Conservation (phyloP, 768 basidiomycete species). For the Boletus edulis region DNA sequence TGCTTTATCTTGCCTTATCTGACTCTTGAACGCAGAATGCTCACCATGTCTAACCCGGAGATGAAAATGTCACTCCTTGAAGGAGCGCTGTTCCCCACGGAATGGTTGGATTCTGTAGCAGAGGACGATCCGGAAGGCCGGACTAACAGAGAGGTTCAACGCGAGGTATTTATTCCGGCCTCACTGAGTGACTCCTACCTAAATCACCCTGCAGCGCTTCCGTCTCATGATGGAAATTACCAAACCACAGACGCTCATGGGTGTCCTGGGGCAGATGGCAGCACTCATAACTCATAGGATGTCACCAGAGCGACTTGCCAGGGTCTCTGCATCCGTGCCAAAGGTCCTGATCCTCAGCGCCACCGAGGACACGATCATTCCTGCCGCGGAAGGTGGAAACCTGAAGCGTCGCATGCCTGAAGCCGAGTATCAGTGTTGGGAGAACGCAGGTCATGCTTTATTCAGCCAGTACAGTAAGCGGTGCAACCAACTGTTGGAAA, state of each 20-base stretch:
- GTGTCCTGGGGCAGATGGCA: slow-evolving; percentile 69
- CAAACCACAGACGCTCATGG: slow-evolving; percentile 56
- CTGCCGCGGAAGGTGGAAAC: slow-evolving; percentile 45
- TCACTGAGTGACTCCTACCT: not conserved
- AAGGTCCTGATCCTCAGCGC: slow-evolving; percentile 70
- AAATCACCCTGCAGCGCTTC: slow-evolving; percentile 37
- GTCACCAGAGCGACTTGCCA: slow-evolving; percentile 42
- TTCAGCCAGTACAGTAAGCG: slow-evolving; percentile 44
- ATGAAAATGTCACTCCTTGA: slow-evolving; percentile 50
- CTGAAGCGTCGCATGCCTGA: slow-evolving; percentile 58
- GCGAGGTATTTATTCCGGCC: slow-evolving; percentile 39
- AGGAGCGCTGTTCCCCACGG: slow-evolving; percentile 55
- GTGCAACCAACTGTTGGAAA: slow-evolving; percentile 59
- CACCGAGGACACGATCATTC: slow-evolving; percentile 60
- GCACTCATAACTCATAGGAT: slow-evolving; percentile 67
- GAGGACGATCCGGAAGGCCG: slow-evolving; percentile 53
- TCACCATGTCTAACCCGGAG: slow-evolving; percentile 37
- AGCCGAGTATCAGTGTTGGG: slow-evolving; percentile 57
- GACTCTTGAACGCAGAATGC: slow-evolving; percentile 30
- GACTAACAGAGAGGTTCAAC: slow-evolving; percentile 63
- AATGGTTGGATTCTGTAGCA: slow-evolving; percentile 59
- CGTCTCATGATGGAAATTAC: slow-evolving; percentile 48
- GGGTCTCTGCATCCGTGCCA: slow-evolving; percentile 54
- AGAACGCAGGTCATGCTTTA: slow-evolving; percentile 63
- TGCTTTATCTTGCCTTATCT: not conserved